Base-by-base conservation (phyloP, 2,329 filamentous ascomycete genomes). In the Coniella vitis region DNA sequence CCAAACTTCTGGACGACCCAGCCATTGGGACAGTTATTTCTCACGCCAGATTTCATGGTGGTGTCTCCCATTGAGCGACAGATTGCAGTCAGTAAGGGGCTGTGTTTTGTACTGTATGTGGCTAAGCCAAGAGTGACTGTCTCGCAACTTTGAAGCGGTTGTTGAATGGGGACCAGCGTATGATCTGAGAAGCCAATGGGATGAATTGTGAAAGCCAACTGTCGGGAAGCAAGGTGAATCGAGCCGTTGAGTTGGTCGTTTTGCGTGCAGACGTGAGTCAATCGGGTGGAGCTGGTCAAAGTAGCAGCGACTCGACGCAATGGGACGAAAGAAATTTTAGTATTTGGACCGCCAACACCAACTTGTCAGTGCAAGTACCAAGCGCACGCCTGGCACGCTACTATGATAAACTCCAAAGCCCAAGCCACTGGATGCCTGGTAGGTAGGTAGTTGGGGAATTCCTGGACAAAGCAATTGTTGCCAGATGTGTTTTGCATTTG, bases 1-100 rank as follows among this genome's bases (percentile, higher is more conserved):
- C 90, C 90, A 66, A 95, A 95, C 69, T 96, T 96, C 66, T 95
- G 90, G 44, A 96, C 86, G 25, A 95, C 76, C 90, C 90, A 95
- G 57, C 75, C 74, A 55, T 73, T 70, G 40, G 55, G 51, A 48
- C 62, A 60, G 45, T 45, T 41, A 52, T 65, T 65, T 45, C 57
- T 61, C 22, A 60, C 29, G 16, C 56, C 46, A 10, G 56, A 19
- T 53, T 53, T 54, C 61, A 63, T 63, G 37, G n/a, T 49, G 22
- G 19, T 20, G 21, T 31, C 39, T 38, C 40, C 32, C 32, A 38
- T 19, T 37, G 38, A 25, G 45, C 16, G 21, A 10, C 13, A 29
- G 16, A 29, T 5, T 44, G 20, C 39, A 9, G 13, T 46, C 16
- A 4, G 14, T 13, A 16, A 13, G 17, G 22, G 37, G 3, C 21